A percentile compares a stretch with the other conserved stretches of the same genome.
These are phyloP conservation scores for Epichloe amarillans DNA, from an alignment of 2,329 filamentous ascomycete species.

Conservation along the genomic window DNA sequence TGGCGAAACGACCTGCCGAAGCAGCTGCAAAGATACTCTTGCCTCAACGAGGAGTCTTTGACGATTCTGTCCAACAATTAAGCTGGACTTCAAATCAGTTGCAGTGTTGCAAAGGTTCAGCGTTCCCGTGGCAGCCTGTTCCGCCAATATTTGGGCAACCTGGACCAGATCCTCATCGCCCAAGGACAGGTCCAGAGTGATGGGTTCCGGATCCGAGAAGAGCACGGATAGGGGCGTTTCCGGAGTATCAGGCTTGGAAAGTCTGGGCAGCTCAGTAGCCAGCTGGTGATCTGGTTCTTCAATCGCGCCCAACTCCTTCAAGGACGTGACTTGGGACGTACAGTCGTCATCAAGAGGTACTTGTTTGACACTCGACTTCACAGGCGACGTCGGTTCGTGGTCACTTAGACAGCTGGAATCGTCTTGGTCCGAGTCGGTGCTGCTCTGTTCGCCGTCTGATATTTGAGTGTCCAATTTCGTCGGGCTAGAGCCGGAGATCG, in stretches of 20 bases:
- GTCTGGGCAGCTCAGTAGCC: slow-evolving; percentile 34
- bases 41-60: slow-evolving; percentile 29
- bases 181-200: slow-evolving; percentile 29
- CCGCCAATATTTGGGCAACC: slow-evolving; percentile 57
- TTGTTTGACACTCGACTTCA: slow-evolving; percentile 33
- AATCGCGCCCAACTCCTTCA: slow-evolving; percentile 33
- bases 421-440: slow-evolving; percentile 41
- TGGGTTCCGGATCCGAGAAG: slow-evolving; percentile 46
- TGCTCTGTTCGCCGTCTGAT: slow-evolving; percentile 36
- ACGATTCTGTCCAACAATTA: slow-evolving; percentile 20
- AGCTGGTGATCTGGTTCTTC: slow-evolving; percentile 34
- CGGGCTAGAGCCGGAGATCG: slow-evolving; percentile 20
- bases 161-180: slow-evolving; percentile 50
- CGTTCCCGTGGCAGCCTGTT: slow-evolving; percentile 48
- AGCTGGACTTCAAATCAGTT: slow-evolving; percentile 8
- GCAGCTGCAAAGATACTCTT: slow-evolving; percentile 35
- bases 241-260: slow-evolving; percentile 33
- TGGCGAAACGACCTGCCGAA: slow-evolving; percentile 30
- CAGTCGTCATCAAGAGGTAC: slow-evolving; percentile 36
- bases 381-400: slow-evolving; percentile 35
- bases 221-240: slow-evolving; percentile 40
- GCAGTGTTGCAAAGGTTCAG: slow-evolving; percentile 21
- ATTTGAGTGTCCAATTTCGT: slow-evolving; percentile 21
- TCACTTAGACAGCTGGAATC: slow-evolving; percentile 37
- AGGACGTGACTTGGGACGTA: slow-evolving; percentile 37